A percentile compares a stretch with the other conserved stretches of the same genome.
Conservation (phyloP, 805 yeast species). For the Starmera amethionina region DNA sequence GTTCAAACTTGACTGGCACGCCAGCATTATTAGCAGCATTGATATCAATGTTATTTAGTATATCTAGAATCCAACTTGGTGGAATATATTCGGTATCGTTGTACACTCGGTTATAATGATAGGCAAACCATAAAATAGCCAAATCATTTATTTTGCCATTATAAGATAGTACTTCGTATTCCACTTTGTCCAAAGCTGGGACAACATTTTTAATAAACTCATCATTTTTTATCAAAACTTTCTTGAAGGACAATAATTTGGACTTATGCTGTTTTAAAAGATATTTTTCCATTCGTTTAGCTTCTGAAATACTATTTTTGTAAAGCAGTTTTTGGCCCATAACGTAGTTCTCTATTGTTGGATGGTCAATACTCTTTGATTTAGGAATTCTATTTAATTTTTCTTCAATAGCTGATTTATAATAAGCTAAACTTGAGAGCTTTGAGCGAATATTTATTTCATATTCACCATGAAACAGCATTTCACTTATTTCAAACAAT, state of each 20-base stretch:
- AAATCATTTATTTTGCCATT: background rate
- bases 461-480: conserved; percentile 24
- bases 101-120: conserved; percentile 1
- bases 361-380: conserved; percentile 7
- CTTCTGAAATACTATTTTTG: conserved; percentile 29
- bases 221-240: conserved; percentile 40
- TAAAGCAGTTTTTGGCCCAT: conserved; percentile 39
- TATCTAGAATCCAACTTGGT: conserved; percentile 9
- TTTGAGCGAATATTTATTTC: conserved; percentile 39
- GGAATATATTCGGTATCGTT: conserved; percentile 5
- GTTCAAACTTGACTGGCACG: too few relatives aligned
- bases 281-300: conserved; percentile 42
- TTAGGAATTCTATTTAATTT: conserved; percentile 24
- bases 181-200: background rate
- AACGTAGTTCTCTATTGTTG: conserved; percentile 28
- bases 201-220: background rate
- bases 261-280: conserved; percentile 32
- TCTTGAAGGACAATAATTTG: conserved; percentile 38
- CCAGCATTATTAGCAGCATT: too few relatives aligned
- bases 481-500: conserved; percentile 17
- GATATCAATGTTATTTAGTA: too few relatives aligned
- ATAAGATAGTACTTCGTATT: background rate
- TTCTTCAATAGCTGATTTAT: conserved; percentile 43
- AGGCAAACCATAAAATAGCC: conserved; percentile 1
- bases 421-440: conserved; percentile 46